These are phyloP conservation scores for Sugiyamaella floridensis DNA, from an alignment of 805 yeast genomes.

Conservation along the genomic window DNA sequence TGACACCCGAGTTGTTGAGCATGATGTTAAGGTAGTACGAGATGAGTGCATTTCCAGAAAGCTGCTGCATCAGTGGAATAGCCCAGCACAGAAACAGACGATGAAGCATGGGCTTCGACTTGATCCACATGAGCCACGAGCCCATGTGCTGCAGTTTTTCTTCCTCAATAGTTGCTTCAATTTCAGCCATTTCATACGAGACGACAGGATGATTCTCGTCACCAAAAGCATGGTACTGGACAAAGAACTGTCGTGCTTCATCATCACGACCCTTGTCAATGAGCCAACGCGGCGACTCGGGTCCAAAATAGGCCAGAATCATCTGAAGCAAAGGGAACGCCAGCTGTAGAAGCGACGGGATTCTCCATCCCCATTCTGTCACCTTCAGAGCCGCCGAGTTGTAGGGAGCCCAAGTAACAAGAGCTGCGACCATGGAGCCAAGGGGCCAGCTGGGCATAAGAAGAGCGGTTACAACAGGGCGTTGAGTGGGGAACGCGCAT, in stretches of 20 bases:
- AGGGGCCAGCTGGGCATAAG: slow-evolving; percentile 64
- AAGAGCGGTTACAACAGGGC: slow-evolving; percentile 55
- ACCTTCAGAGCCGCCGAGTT: slow-evolving; percentile 1
- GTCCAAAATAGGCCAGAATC: slow-evolving; percentile 45
- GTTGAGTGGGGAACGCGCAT: slow-evolving; percentile 19
- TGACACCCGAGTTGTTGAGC: slow-evolving; percentile 47
- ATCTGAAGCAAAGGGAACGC: slow-evolving; percentile 53
- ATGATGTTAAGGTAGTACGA: slow-evolving; percentile 44
- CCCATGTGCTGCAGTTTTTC: slow-evolving; percentile 13
- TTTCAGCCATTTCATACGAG: slow-evolving; percentile 25
- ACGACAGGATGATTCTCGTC: slow-evolving; percentile 9
- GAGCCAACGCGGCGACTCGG: slow-evolving; percentile 75
- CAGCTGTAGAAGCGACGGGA: slow-evolving; percentile 66
- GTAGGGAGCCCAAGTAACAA: slow-evolving; percentile 53
- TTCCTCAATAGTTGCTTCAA: slow-evolving; percentile 18
- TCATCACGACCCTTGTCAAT: slow-evolving; percentile 53
- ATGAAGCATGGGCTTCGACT: slow-evolving; percentile 6
- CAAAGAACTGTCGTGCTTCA: slow-evolving; percentile 45
- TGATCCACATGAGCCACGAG: slow-evolving; percentile 7
- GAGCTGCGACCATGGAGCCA: slow-evolving; percentile 69
- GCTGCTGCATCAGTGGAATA: slow-evolving; percentile 9
- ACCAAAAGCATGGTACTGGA: slow-evolving; percentile 17
- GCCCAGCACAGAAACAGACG: slow-evolving; percentile 7
- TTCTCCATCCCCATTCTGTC: slow-evolving; percentile 51
- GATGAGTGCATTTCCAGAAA: slow-evolving; percentile 14